Conservation (phyloP, 805 yeast species). For the Grigorovia humatica region DNA sequence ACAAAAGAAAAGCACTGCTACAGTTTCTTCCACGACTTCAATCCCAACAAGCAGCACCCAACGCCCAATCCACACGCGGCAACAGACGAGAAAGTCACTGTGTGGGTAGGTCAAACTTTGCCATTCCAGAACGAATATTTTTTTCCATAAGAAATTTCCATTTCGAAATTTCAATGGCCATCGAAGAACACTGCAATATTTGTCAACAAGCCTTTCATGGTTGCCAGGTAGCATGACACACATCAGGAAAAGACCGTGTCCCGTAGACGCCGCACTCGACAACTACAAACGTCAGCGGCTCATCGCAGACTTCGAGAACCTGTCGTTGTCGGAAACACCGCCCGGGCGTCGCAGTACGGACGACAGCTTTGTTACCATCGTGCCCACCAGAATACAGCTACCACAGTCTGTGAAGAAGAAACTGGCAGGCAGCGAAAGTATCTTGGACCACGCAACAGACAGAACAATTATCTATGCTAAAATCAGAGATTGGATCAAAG, state of each 20-base stretch:
- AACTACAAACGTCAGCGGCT: constrained; percentile 28
- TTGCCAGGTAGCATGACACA: neutral
- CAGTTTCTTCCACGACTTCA: no score
- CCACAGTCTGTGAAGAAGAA: constrained; percentile 5
- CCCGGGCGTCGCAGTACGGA: neutral
- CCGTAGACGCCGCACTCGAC: constrained; percentile 12
- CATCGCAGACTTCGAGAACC: constrained; percentile 24
- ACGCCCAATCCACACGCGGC: no score
- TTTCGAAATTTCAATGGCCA: neutral
- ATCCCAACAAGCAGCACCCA: no score
- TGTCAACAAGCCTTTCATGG: neutral
- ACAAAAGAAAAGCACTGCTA: no score
- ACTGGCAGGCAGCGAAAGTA: neutral
- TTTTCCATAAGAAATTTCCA: no score
- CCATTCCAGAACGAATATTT: no score
- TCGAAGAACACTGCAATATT: neutral
- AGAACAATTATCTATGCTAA: constrained; percentile 15
- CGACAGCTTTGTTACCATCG: constrained; percentile 1
- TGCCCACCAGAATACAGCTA: constrained; percentile 5
- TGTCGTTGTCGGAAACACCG: constrained; percentile 12
- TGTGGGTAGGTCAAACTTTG: no score
- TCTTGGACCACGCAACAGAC: neutral
- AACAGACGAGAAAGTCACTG: no score
- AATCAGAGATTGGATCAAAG: constrained; percentile 18
- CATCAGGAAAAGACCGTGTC: constrained; percentile 7